Conservation (phyloP, 2,329 filamentous ascomycete genomes). For the Thielaviopsis punctulata region DNA sequence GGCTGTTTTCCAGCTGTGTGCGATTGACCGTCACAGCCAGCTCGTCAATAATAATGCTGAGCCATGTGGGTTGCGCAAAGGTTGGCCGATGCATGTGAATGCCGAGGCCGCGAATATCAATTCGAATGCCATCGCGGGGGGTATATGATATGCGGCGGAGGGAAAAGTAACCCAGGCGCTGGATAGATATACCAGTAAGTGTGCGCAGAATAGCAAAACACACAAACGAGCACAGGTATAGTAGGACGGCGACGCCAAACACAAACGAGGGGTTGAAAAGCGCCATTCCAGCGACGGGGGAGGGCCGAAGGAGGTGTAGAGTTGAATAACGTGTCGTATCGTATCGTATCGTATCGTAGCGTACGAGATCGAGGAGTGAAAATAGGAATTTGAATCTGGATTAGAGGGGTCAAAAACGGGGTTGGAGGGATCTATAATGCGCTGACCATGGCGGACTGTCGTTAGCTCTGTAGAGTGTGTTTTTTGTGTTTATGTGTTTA, state of each 20-base stretch:
- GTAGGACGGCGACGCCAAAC: slow-evolving; percentile 65
- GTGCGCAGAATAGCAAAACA: slow-evolving; percentile 86
- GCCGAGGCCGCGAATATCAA: slow-evolving; percentile 79
- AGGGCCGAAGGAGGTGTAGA: neutral
- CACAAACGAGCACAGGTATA: slow-evolving; percentile 84
- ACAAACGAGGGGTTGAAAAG: slow-evolving; percentile 64
- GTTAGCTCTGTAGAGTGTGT: neutral
- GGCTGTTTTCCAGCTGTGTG: slow-evolving; percentile 32
- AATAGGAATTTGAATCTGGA: too few species aligned
- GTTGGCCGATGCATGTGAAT: slow-evolving; percentile 82
- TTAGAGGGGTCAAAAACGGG: too few species aligned
- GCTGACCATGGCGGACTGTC: neutral
- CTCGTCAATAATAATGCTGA: slow-evolving; percentile 78
- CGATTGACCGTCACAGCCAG: slow-evolving; percentile 71
- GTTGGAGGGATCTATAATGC: neutral
- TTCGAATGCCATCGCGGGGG: slow-evolving; percentile 69
- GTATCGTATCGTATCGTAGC: too few species aligned
- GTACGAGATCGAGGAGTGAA: too few species aligned
- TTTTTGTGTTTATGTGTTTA: too few species aligned
- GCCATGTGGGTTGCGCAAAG: slow-evolving; percentile 92
- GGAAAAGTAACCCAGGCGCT: slow-evolving; percentile 84
- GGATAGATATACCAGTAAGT: slow-evolving; percentile 84
- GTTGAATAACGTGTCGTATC: neutral
- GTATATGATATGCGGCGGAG: slow-evolving; percentile 81
- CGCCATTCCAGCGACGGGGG: slow-evolving; percentile 30